A percentile compares a stretch with the other conserved stretches of the same genome.
Evolutionary conservation across 306 rosid species (phyloP).

Genomic region (Senna siamea): DNA sequence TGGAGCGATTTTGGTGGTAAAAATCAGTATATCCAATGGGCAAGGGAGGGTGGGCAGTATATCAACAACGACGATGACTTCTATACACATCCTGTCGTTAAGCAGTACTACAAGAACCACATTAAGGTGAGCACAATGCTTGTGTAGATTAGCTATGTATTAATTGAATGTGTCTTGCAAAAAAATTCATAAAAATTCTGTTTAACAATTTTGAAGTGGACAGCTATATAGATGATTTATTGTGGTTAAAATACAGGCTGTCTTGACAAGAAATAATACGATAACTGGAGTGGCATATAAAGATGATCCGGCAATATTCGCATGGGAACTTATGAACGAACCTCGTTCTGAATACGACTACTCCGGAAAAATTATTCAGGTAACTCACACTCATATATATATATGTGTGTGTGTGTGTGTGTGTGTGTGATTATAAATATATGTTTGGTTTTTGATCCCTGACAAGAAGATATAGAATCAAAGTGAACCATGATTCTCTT

Average conservation of each 20-base stretch:
- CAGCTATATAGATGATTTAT: no score
- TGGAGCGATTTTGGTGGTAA: conserved; percentile 48
- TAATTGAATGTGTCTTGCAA: no score
- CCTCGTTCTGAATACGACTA: neutral
- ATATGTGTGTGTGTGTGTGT: no score
- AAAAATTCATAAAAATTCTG: no score
- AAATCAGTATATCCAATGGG: conserved; percentile 48
- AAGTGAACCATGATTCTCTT: no score
- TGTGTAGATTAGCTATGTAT: no score
- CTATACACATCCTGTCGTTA: conserved; percentile 38
- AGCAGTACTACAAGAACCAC: conserved; percentile 47
- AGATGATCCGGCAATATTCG: neutral
- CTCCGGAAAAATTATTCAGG: neutral
- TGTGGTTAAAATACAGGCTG: neutral
- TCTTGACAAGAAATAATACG: neutral
- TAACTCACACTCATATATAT: neutral
- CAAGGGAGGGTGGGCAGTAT: conserved; percentile 29
- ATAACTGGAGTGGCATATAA: conserved; percentile 3
- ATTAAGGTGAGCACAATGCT: conserved; percentile 46
- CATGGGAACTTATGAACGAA: conserved; percentile 8
- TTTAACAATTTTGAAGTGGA: no score
- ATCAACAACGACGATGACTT: conserved; percentile 47
- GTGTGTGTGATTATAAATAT: no score
- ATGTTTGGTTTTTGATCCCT: no score
- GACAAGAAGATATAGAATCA: no score